Evolutionary conservation across 441 rosid species (phyloP), one percentile per base, ranked within the genome.

Genomic region (Corymbia citriodora): DNA sequence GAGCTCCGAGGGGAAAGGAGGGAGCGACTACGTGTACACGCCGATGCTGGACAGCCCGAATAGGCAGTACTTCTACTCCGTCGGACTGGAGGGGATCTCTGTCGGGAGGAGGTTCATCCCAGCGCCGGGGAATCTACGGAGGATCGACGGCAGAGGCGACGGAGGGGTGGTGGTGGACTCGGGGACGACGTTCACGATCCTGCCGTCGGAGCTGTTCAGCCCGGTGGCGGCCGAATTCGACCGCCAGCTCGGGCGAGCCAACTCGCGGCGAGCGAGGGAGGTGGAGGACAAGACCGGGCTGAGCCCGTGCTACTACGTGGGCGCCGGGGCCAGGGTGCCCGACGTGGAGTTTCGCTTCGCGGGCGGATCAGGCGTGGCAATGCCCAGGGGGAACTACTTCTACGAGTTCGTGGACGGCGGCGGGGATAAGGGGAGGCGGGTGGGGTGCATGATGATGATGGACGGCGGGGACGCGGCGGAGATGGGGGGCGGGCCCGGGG

Each of bases 101-200:
- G 91, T 97, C 19, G 99, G 99, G 18, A 94, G 91, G 88, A 95
- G 90, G 94, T 92, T 92, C 87, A 96, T 98, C 91, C 96, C 95
- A 55, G 95, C 99, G 52, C 98, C 99, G 90, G 91, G 65, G 87
- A 94, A 93, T 85, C 91, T 98, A 52, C 93, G 88, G 85, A 89
- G 92, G 61, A 95, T 97, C 8, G 97, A 95, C 87, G 70, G 91
- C 25, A 90, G 89, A 31, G 99, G 99, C 5, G 92, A 95, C 5
- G 99, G 99, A 40, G 99, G 99, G 91, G 55, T 98, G 86, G 99
- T 98, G 27, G 99, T 98, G 72, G 99, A 97, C 74, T 98, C 99
- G 0, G 99, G 99, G 72, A 98, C 99, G 2, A 98, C 99, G 53
- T 96, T 96, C 88, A 98, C 99, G 36, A 97, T 98, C 98, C 90